Percentiles rank a stretch among this genome's conserved stretches.
Conservation (phyloP, 2,329 filamentous ascomycete genomes). For the Mollisiaceae sp. region DNA sequence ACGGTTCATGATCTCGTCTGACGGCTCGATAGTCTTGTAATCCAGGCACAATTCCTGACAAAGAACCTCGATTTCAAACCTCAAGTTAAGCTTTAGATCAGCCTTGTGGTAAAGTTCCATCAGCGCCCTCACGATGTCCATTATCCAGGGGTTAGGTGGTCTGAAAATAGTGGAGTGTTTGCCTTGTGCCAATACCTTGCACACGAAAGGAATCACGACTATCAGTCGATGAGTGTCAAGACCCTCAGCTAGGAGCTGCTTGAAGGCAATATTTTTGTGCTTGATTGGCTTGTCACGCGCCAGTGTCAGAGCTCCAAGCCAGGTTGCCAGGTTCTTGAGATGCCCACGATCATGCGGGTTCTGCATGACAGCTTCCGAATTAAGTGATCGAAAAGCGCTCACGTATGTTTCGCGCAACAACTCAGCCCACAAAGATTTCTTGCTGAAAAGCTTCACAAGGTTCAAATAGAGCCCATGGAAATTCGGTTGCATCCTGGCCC, state of each 20-base stretch:
- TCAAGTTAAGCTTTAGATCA: constrained; percentile 93
- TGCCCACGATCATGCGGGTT: constrained; percentile 84
- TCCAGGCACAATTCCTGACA: constrained; percentile 93
- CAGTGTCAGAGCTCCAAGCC: constrained; percentile 92
- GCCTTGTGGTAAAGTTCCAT: constrained; percentile 94
- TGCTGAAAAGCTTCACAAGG: constrained; percentile 81
- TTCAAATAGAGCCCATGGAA: constrained; percentile 94
- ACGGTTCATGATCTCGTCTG: constrained; percentile 82
- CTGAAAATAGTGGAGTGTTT: constrained; percentile 86
- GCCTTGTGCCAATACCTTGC: constrained; percentile 90
- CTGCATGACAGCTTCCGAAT: constrained; percentile 84
- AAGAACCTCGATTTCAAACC: constrained; percentile 97
- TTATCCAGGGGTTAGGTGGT: constrained; percentile 95
- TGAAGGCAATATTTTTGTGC: constrained; percentile 96
- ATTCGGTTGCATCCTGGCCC: constrained; percentile 96
- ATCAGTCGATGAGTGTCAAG: constrained; percentile 91
- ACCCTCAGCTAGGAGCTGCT: constrained; percentile 90
- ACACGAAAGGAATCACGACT: constrained; percentile 95
- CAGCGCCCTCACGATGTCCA: constrained; percentile 91
- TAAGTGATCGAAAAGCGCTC: constrained; percentile 84
- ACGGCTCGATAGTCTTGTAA: constrained; percentile 88
- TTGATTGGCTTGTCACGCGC: constrained; percentile 95
- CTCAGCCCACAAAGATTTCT: constrained; percentile 81
- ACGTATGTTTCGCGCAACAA: constrained; percentile 93
- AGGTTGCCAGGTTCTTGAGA: constrained; percentile 90